Conservation (phyloP, 192 early-diverging fungal species). For the Backusella mclennaniae region DNA sequence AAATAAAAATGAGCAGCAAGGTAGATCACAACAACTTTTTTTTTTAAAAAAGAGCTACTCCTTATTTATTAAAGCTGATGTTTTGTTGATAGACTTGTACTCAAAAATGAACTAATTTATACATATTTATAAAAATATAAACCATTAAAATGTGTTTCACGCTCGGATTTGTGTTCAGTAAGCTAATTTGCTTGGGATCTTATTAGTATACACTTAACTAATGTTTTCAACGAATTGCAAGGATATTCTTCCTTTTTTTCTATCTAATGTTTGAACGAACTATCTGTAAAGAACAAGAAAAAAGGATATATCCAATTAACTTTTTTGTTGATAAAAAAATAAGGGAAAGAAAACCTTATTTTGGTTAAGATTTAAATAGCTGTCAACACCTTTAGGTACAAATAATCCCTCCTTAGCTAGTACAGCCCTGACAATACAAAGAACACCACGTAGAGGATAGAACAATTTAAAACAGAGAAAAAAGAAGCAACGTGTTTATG, state of each 20-base stretch:
- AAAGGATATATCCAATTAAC: too few species aligned
- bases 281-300: too few species aligned
- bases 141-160: not conserved
- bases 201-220: not conserved
- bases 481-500: too few species aligned
- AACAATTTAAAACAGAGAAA: too few species aligned
- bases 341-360: too few species aligned
- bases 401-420: too few species aligned
- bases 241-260: not conserved
- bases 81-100: not conserved
- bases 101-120: not conserved
- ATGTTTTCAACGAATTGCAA: not conserved
- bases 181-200: not conserved
- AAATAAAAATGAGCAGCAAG: not conserved
- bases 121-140: not conserved
- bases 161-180: not conserved
- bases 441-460: too few species aligned
- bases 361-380: too few species aligned
- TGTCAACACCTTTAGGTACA: too few species aligned
- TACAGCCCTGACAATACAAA: too few species aligned
- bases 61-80: not conserved
- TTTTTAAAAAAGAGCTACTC: not conserved
- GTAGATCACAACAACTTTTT: not conserved
- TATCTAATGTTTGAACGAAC: too few species aligned
- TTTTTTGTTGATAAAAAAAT: too few species aligned